Evolutionary conservation across 768 basidiomycete species (phyloP).

Genomic region (Lyophyllum decastes): DNA sequence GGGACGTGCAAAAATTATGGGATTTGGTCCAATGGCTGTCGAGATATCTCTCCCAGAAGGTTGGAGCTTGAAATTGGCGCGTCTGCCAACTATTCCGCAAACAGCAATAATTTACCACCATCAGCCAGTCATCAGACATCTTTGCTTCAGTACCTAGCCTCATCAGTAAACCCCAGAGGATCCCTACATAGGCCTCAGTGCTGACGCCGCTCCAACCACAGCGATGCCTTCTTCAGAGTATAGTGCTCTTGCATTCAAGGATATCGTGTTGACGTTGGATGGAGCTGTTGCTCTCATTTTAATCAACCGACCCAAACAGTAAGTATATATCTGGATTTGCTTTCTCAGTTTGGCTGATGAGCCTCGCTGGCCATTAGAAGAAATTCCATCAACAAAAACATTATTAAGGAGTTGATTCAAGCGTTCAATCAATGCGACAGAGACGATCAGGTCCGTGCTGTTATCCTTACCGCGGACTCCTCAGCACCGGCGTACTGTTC

Average conservation of each 20-base stretch:
- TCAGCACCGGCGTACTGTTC: conserved; percentile 55
- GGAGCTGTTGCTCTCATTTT: conserved; percentile 43
- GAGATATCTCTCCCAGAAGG: too few relatives aligned
- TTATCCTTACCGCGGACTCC: conserved; percentile 53
- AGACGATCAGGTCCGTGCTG: conserved; percentile 54
- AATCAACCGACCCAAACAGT: conserved; percentile 52
- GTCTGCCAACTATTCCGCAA: too few relatives aligned
- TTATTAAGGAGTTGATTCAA: conserved; percentile 41
- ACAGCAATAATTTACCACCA: neutral
- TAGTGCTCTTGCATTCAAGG: conserved; percentile 36
- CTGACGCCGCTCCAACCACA: neutral
- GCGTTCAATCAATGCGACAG: conserved; percentile 48
- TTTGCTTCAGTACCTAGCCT: too few relatives aligned
- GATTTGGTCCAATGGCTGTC: too few relatives aligned
- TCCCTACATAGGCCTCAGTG: too few relatives aligned
- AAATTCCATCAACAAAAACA: conserved; percentile 39
- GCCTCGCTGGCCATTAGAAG: conserved; percentile 29
- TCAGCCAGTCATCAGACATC: neutral
- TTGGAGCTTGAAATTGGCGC: too few relatives aligned
- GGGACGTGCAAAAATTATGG: too few relatives aligned
- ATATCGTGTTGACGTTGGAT: conserved; percentile 45
- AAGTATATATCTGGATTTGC: conserved; percentile 12
- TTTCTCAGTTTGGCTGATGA: neutral
- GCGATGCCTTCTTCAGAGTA: conserved; percentile 37
- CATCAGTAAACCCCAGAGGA: too few relatives aligned